Evolutionary conservation across 75 land plant species (phyloP).

Genomic region (Sequoiadendron giganteum): DNA sequence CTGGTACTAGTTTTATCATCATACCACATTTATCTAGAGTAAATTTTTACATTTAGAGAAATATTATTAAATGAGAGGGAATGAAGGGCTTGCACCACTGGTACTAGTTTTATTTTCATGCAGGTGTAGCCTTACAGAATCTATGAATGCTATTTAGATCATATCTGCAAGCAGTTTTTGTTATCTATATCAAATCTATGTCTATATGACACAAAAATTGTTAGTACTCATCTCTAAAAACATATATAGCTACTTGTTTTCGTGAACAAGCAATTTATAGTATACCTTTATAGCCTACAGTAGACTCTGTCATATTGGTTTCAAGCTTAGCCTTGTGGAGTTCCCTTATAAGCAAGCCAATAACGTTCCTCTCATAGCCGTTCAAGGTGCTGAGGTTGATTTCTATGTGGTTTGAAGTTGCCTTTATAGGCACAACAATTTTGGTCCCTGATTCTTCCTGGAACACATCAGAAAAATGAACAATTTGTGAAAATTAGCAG

Average conservation of each 20-base stretch:
- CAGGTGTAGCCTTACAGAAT: no score
- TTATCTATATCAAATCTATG: no score
- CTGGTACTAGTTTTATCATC: not conserved
- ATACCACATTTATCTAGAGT: not conserved
- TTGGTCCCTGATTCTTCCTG: conserved; percentile 30
- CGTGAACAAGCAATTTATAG: not conserved
- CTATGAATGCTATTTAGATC: not conserved
- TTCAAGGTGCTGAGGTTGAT: conserved; percentile 28
- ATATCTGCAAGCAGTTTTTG: not conserved
- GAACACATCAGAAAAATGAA: not conserved
- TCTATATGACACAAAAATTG: no score
- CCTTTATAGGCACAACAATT: conserved; percentile 21
- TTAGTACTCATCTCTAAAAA: no score
- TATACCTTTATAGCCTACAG: no score
- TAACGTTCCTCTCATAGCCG: conserved; percentile 41
- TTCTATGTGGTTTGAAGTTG: conserved; percentile 30
- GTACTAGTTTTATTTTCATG: no score
- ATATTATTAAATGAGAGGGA: no score
- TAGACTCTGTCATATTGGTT: no score
- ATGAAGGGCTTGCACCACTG: no score
- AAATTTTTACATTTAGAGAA: not conserved
- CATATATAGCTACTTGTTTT: no score
- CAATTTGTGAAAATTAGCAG: not conserved
- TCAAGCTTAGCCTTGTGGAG: not conserved
- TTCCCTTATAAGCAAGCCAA: conserved; percentile 29